Percentiles rank a stretch among this genome's conserved stretches.
phyloP scores from a whole-genome alignment of 305 asterid species.

The Fraxinus sp. region DNA sequence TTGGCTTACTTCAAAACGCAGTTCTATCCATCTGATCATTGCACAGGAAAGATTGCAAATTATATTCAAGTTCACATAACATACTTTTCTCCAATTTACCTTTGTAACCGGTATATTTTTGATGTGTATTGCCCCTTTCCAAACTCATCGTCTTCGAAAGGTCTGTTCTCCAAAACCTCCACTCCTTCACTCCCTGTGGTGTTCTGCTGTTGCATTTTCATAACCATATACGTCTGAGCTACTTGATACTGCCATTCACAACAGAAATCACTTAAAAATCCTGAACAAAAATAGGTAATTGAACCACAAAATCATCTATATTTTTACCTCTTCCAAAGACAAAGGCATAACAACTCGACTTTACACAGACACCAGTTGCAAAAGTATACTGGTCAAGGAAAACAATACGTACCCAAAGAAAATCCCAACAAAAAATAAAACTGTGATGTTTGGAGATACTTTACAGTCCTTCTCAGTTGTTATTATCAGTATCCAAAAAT shows the following conservation, averaged over 20 bases:
- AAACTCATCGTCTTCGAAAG: slow-evolving; percentile 63
- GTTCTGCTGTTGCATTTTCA: slow-evolving; percentile 92
- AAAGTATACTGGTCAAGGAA: slow-evolving; percentile 50
- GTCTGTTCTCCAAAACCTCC: slow-evolving; percentile 78
- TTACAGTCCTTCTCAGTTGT: neutral
- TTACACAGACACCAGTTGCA: slow-evolving; percentile 31
- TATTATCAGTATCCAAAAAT: neutral
- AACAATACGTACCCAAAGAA: slow-evolving; percentile 13
- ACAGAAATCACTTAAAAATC: neutral
- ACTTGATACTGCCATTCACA: slow-evolving; percentile 64
- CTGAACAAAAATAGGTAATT: neutral
- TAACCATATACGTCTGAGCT: slow-evolving; percentile 83
- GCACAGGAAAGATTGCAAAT: neutral
- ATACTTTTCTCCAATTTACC: slow-evolving; percentile 41
- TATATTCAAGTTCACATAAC: neutral
- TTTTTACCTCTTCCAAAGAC: slow-evolving; percentile 72
- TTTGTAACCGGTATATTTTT: slow-evolving; percentile 73
- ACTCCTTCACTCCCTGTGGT: slow-evolving; percentile 82
- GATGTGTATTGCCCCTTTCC: slow-evolving; percentile 86
- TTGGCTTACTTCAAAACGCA: neutral
- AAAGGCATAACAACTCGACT: slow-evolving; percentile 92
- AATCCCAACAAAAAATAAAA: neutral
- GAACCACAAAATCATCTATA: neutral
- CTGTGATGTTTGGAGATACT: neutral
- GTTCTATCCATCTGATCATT: neutral